Evolutionary conservation across 129 eudicot genomes (phyloP).

Genomic region (Pseudognaphalium luteoalbum): DNA sequence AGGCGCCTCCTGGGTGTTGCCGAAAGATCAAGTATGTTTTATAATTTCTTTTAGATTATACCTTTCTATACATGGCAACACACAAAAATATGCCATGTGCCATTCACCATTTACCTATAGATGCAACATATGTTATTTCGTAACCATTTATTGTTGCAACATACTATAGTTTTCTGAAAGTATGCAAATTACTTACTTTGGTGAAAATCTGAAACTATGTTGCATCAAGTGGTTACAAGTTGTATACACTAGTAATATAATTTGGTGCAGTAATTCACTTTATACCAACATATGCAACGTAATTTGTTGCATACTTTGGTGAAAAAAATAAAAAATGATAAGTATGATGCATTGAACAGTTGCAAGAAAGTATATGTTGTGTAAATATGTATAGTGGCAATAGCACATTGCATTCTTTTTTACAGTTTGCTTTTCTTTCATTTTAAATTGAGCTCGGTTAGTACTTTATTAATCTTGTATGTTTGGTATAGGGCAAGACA

Average conservation of each 20-base stretch:
- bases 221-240: neutral
- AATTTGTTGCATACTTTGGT: neutral
- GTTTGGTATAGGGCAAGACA: conserved; percentile 38
- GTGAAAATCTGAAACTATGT: neutral
- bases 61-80: neutral
- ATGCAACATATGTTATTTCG: neutral
- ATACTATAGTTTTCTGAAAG: neutral
- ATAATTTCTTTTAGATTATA: neutral
- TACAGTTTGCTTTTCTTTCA: neutral
- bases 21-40: conserved; percentile 81
- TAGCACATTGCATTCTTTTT: neutral
- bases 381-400: neutral
- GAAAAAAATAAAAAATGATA: too few relatives aligned
- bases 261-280: neutral
- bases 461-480: conserved; percentile 5
- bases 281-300: neutral
- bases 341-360: neutral
- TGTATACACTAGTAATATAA: neutral
- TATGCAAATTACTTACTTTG: too few relatives aligned
- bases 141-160: neutral
- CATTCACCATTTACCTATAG: neutral
- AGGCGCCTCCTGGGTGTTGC: conserved; percentile 75
- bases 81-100: neutral
- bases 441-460: conserved; percentile 8
- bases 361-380: neutral